Conservation (phyloP, 768 basidiomycete genomes). For the Mycena pura region DNA sequence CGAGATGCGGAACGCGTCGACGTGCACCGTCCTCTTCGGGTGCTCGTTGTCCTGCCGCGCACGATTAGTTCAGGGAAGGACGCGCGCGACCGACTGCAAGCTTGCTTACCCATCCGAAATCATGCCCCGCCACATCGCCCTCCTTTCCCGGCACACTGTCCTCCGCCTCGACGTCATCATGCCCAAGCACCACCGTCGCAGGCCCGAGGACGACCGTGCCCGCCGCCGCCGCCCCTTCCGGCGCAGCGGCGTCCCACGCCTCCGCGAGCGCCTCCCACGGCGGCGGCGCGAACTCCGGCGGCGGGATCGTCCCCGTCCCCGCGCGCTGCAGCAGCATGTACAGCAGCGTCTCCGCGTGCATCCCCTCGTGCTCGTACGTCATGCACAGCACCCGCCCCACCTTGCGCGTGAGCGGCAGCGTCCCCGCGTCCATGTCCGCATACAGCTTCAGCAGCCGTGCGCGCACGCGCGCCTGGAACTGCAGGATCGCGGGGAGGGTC, state of each 20-base stretch:
- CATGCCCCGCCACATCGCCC: conserved; percentile 70
- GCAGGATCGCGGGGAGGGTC: conserved; percentile 65
- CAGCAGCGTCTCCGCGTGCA: conserved; percentile 91
- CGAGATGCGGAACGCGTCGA: conserved; percentile 77
- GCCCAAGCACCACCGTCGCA: conserved; percentile 70
- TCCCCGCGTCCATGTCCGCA: conserved; percentile 63
- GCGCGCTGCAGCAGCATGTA: conserved; percentile 93
- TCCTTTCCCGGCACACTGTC: conserved; percentile 55
- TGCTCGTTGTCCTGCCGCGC: conserved; percentile 76
- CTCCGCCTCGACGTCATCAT: conserved; percentile 80
- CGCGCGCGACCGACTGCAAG: background rate
- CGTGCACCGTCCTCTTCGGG: conserved; percentile 64
- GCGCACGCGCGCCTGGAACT: conserved; percentile 81
- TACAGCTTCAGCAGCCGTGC: conserved; percentile 77
- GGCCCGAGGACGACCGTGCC: conserved; percentile 69
- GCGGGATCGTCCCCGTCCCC: conserved; percentile 79
- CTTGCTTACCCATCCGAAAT: conserved; percentile 23
- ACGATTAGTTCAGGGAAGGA: background rate
- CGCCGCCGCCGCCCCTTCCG: conserved; percentile 49
- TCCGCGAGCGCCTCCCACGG: conserved; percentile 65
- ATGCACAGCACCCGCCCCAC: conserved; percentile 86
- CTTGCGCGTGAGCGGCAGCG: conserved; percentile 63
- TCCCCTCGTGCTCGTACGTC: conserved; percentile 89
- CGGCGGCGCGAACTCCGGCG: conserved; percentile 75
- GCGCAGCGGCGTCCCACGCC: conserved; percentile 57